phyloP scores from a whole-genome alignment of 345 rosid genomes.

The Ceriops tagal region DNA sequence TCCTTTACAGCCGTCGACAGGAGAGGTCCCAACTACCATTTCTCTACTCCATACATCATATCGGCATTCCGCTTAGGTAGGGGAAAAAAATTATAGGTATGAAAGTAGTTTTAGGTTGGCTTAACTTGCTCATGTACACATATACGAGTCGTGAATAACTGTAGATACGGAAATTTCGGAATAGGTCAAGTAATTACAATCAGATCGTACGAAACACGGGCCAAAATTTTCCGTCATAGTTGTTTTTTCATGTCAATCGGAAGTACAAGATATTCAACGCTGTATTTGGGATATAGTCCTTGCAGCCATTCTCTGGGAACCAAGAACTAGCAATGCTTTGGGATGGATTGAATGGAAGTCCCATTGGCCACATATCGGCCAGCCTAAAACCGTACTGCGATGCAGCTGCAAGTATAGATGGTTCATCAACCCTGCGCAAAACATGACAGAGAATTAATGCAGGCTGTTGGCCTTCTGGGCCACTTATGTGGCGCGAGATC shows the following conservation, averaged over 20 bases:
- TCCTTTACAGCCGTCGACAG: too few relatives aligned
- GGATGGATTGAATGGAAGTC: constrained; percentile 23
- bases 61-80: too few relatives aligned
- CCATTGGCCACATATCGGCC: constrained; percentile 60
- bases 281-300: constrained; percentile 37
- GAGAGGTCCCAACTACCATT: too few relatives aligned
- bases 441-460: constrained; percentile 72
- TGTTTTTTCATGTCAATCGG: constrained; percentile 27
- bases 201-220: too few relatives aligned
- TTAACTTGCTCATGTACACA: too few relatives aligned
- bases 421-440: constrained; percentile 75
- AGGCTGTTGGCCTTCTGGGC: constrained; percentile 28
- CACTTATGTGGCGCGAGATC: constrained; percentile 27
- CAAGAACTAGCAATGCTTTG: constrained; percentile 48
- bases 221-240: too few relatives aligned
- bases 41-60: too few relatives aligned
- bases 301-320: constrained; percentile 39
- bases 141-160: too few relatives aligned
- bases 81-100: too few relatives aligned
- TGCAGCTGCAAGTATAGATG: constrained; percentile 59
- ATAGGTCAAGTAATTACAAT: too few relatives aligned
- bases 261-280: constrained; percentile 79
- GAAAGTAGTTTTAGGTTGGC: too few relatives aligned
- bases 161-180: too few relatives aligned
- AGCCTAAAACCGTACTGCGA: constrained; percentile 58